phyloP scores from a whole-genome alignment of 768 basidiomycete species.

The Trametes punicea region DNA sequence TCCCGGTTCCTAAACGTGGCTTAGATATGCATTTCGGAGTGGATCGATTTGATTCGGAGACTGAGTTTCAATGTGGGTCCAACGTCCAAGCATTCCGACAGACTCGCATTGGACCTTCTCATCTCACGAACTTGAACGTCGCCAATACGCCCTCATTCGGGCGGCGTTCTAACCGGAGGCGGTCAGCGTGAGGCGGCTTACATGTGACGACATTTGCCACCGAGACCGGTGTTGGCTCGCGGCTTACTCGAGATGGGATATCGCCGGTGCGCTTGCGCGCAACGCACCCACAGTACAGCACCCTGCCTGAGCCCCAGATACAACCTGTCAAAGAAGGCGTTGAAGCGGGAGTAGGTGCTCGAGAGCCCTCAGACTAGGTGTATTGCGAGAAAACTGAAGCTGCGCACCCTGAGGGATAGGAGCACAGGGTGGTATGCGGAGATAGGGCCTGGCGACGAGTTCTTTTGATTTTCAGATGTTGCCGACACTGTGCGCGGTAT shows the following conservation, averaged over 20 bases:
- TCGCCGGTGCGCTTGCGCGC: background rate
- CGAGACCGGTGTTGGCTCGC: slow-evolving; percentile 1
- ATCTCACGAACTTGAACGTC: background rate
- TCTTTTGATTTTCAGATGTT: too few relatives aligned
- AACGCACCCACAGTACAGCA: background rate
- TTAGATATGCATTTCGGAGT: background rate
- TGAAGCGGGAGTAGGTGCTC: too few relatives aligned
- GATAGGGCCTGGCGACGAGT: too few relatives aligned
- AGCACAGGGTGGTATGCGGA: too few relatives aligned
- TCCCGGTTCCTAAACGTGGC: background rate
- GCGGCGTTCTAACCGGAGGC: slow-evolving; percentile 9
- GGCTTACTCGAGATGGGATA: background rate
- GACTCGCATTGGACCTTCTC: background rate
- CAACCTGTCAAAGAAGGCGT: too few relatives aligned
- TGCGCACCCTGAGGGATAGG: too few relatives aligned
- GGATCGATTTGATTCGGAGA: background rate
- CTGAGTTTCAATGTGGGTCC: background rate
- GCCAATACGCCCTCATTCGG: background rate
- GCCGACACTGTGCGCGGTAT: too few relatives aligned
- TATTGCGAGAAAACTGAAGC: too few relatives aligned
- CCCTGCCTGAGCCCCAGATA: too few relatives aligned
- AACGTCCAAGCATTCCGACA: background rate
- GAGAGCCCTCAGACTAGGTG: too few relatives aligned
- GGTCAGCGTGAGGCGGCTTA: background rate
- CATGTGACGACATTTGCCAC: slow-evolving; percentile 11